Percentiles rank a stretch among this genome's conserved stretches.
phyloP scores from a whole-genome alignment of 257 asterid genomes.

The Solanum tarapatanum region DNA sequence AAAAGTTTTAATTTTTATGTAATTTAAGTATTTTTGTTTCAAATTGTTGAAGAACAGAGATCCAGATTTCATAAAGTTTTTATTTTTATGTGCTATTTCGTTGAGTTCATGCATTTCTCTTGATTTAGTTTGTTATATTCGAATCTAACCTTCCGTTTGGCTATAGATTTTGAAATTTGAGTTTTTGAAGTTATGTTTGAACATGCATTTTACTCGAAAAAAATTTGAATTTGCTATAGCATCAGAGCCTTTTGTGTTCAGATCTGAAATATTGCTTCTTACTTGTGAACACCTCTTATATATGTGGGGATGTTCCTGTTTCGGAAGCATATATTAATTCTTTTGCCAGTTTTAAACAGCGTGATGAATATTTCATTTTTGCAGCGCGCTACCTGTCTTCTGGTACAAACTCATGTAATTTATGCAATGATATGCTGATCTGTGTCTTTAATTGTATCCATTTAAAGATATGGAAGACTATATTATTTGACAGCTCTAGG shows the following conservation, averaged over 20 bases:
- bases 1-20: background rate
- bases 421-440: background rate
- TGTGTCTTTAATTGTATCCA: background rate
- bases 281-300: background rate
- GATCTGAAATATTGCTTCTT: background rate
- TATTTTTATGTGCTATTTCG: background rate
- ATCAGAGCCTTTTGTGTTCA: background rate
- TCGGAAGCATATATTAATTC: background rate
- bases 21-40: background rate
- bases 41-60: background rate
- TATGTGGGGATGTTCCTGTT: background rate
- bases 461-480: no score
- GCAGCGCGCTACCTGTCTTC: background rate
- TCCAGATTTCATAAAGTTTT: background rate
- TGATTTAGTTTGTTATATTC: background rate
- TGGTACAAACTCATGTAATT: background rate
- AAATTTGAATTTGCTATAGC: background rate
- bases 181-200: background rate
- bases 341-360: background rate
- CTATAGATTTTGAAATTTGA: background rate
- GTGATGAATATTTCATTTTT: background rate
- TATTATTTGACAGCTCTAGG: no score
- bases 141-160: background rate
- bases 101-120: background rate
- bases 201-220: background rate